These are phyloP conservation scores for Apophysomyces ossiformis DNA, from an alignment of 371 early-diverging fungal species.

Conservation along the genomic window DNA sequence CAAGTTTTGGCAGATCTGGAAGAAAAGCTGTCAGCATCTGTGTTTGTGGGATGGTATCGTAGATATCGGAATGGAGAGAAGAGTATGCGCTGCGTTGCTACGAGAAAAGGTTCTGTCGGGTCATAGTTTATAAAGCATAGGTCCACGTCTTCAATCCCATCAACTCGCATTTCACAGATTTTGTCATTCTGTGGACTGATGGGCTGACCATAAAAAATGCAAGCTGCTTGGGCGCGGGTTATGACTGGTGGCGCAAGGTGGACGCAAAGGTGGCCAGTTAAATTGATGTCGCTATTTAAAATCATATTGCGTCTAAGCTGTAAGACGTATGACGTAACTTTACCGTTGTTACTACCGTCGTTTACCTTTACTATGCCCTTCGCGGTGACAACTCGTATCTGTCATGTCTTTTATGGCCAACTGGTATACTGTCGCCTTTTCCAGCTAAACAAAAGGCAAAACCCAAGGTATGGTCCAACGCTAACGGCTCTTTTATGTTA, in stretches of 20 bases:
- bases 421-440: too few species aligned
- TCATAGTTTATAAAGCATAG: slow-evolving; percentile 11
- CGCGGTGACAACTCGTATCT: too few species aligned
- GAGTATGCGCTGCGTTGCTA: slow-evolving; percentile 10
- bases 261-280: background rate
- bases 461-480: too few species aligned
- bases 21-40: slow-evolving; percentile 9
- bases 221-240: slow-evolving; percentile 10
- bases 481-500: too few species aligned
- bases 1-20: slow-evolving; percentile 4
- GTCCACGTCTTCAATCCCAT: slow-evolving; percentile 2
- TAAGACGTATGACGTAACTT: too few species aligned
- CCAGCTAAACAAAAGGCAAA: too few species aligned
- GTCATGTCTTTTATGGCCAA: too few species aligned
- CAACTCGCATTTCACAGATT: slow-evolving; percentile 6
- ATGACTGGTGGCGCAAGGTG: background rate
- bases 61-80: slow-evolving; percentile 7
- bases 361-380: too few species aligned
- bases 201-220: slow-evolving; percentile 7
- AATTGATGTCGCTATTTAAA: too few species aligned
- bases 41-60: slow-evolving; percentile 9
- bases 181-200: slow-evolving; percentile 4
- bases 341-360: too few species aligned
- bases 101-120: slow-evolving; percentile 7
- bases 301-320: too few species aligned